Conservation (phyloP, 2,329 filamentous ascomycete genomes). For the Penicillium sclerotiorum region DNA sequence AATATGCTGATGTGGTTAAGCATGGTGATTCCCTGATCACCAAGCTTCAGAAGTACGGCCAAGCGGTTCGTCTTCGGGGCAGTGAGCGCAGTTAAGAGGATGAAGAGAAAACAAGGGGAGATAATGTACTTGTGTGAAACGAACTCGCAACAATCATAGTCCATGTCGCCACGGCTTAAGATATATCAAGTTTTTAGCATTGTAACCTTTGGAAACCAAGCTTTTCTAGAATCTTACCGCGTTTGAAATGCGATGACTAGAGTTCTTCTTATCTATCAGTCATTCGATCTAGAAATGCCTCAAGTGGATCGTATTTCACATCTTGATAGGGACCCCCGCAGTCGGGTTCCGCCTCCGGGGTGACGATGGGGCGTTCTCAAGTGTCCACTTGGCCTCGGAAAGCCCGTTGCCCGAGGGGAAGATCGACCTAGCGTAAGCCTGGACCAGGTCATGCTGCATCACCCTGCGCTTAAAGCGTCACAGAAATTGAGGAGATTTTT, state of each 20-base stretch:
- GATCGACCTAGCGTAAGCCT: constrained; percentile 9
- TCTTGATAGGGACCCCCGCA: constrained; percentile 9
- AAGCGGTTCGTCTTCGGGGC: constrained; percentile 88
- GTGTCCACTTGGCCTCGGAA: constrained; percentile 16
- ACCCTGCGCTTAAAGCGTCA: background rate
- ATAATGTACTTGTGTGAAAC: constrained; percentile 8
- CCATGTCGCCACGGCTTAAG: constrained; percentile 9
- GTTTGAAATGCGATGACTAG: no score
- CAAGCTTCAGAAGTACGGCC: constrained; percentile 98
- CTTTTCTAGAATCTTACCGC: constrained; percentile 14
- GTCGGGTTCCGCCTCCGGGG: constrained; percentile 22
- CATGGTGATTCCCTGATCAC: constrained; percentile 98
- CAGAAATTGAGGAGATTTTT: no score
- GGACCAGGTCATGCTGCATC: background rate
- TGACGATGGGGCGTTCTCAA: constrained; percentile 4
- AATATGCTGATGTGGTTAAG: constrained; percentile 97
- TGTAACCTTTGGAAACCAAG: constrained; percentile 1
- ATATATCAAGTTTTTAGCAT: constrained; percentile 5
- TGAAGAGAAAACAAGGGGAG: constrained; percentile 4
- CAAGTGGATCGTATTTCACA: constrained; percentile 1
- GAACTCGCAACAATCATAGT: constrained; percentile 8
- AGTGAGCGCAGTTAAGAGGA: constrained; percentile 67
- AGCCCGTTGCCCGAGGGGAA: constrained; percentile 19
- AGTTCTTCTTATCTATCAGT: background rate
- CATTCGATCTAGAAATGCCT: background rate